Conservation (phyloP, 2,329 filamentous ascomycete genomes). For the Pseudogymnoascus sp. region DNA sequence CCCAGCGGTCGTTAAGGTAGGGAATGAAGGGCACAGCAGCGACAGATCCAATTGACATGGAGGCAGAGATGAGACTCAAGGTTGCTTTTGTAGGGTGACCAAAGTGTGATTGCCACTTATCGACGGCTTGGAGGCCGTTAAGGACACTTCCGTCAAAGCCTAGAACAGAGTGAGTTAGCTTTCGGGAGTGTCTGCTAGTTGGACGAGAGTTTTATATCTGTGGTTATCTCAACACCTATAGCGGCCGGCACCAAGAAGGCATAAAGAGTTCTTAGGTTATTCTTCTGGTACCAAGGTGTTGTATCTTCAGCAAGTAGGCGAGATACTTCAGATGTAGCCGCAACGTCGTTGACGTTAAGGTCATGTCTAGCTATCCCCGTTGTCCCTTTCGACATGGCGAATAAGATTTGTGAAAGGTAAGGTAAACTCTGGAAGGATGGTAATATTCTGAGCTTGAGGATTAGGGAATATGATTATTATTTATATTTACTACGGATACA, state of each 20-base stretch:
- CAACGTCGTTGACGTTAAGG: neutral
- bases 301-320: slow-evolving; percentile 11
- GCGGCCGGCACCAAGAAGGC: slow-evolving; percentile 13
- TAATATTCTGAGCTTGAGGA: neutral
- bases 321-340: neutral
- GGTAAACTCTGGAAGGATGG: neutral
- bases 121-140: slow-evolving; percentile 19
- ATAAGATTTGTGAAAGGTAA: neutral
- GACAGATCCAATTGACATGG: slow-evolving; percentile 36
- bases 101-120: slow-evolving; percentile 26
- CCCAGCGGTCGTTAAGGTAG: slow-evolving; percentile 30
- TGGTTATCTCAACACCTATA: slow-evolving; percentile 18
- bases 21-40: slow-evolving; percentile 35
- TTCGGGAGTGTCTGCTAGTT: neutral
- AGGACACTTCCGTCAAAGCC: slow-evolving; percentile 21
- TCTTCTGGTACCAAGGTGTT: slow-evolving; percentile 19
- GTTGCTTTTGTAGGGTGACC: slow-evolving; percentile 31
- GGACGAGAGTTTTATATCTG: neutral
- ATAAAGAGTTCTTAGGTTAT: slow-evolving; percentile 18
- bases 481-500: neutral
- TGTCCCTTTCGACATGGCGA: neutral
- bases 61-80: slow-evolving; percentile 35
- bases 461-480: neutral
- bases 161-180: neutral
- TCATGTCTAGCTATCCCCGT: neutral